Base-by-base conservation (phyloP, 2,329 filamentous ascomycete genomes). In the Ceratocystis cubensis region DNA sequence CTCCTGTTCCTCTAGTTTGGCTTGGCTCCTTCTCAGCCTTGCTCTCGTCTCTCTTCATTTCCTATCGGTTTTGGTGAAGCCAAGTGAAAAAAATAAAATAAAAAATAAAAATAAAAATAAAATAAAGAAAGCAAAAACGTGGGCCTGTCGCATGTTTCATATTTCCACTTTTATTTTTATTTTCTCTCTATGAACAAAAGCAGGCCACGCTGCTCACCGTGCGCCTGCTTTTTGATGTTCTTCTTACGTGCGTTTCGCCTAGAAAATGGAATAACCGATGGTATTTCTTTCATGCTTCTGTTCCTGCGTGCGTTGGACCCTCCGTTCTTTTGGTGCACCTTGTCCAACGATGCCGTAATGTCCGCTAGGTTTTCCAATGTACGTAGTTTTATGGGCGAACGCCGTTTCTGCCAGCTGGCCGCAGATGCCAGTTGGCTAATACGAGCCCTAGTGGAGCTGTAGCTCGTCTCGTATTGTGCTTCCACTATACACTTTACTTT, bases 91-190 rank as follows among this genome's bases (percentile, higher is more conserved):
- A 41, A 41, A 41, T 13, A 15, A 15, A 41, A 41, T 37, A 22
- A 5, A 41, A 15, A 41, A 41, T 15, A 41, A 41, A 15, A 41
- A 41, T 15, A 41, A 41, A 41, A 41, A 37, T 37, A 13, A 37
- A 10, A 10, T 4, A 15, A 15, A 41, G 37, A 41, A 41, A 13
- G 13, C 37, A 41, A 41, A n/a, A 63, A 37, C 28, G 56, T 37
- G 56, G 56, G 4, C 56, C 25, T 59, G 28, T n/a, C 56, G 56
- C 56, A 59, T 37, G 56, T 59, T 59, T 59, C 56, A 59, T 5
- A 41, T 17, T 8, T 59, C 28, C 56, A 59, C 56, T 30, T 28
- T 63, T 5, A n/a, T 30, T 30, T 33, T 59, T 13, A 56, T 59
- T 59, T 30, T 57, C 53, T 17, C 30, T 30, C 53, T n/a, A 25